These are phyloP conservation scores for Blastobotrys serpentis DNA, from an alignment of 1,139 yeast genomes.

Conservation along the genomic window DNA sequence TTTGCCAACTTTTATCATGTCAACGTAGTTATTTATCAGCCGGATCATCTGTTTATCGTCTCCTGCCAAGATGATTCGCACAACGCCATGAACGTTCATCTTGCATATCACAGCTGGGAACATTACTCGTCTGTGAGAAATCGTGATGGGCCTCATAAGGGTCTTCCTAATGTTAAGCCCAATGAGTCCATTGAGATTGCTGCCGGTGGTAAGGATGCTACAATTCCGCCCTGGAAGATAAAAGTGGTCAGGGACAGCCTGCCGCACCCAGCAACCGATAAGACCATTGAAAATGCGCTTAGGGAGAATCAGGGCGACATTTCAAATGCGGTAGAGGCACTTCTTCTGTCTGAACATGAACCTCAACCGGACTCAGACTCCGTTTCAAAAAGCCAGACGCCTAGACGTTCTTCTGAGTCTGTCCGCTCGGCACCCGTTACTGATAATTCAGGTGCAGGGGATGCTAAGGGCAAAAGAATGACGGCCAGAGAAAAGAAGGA, in stretches of 20 bases:
- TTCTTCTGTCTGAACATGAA: slow-evolving; percentile 23
- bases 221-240: slow-evolving; percentile 34
- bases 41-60: slow-evolving; percentile 39
- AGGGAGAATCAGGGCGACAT: slow-evolving; percentile 27
- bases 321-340: slow-evolving; percentile 27
- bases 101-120: slow-evolving; percentile 46
- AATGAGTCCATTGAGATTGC: slow-evolving; percentile 16
- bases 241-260: slow-evolving; percentile 33
- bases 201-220: slow-evolving; percentile 12
- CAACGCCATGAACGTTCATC: slow-evolving; percentile 32
- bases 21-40: slow-evolving; percentile 41
- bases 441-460: not conserved
- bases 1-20: slow-evolving; percentile 37
- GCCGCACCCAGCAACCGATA: slow-evolving; percentile 24
- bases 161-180: slow-evolving; percentile 37
- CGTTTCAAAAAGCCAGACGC: too few relatives aligned
- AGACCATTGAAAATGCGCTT: slow-evolving; percentile 22
- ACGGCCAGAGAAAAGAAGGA: slow-evolving; percentile 37
- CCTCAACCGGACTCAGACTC: too few relatives aligned
- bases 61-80: slow-evolving; percentile 22
- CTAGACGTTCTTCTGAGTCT: not conserved
- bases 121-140: slow-evolving; percentile 44
- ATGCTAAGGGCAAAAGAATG: slow-evolving; percentile 12
- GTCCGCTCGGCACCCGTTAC: not conserved
- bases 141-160: slow-evolving; percentile 40